Conservation (phyloP, 106 monocot genomes). For the Allium fistulosum region DNA sequence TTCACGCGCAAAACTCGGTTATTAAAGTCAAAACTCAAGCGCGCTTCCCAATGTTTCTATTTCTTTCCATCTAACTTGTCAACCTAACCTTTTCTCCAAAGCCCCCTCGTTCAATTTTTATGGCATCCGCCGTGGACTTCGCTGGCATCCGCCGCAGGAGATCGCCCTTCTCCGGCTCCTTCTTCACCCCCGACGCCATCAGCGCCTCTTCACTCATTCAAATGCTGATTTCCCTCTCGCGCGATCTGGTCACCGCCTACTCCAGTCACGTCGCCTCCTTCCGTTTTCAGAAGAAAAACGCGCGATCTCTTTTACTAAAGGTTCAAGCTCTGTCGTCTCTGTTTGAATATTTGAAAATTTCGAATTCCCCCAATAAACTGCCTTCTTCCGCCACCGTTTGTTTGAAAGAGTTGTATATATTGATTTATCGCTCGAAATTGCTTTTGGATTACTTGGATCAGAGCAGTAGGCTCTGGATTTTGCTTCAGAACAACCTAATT, state of each 20-base stretch:
- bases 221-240: constrained; percentile 21
- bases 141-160: constrained; percentile 27
- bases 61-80: not conserved
- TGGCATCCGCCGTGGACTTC: constrained; percentile 20
- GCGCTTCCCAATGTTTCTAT: not conserved
- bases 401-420: constrained; percentile 80
- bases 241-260: constrained; percentile 21
- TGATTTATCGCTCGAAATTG: constrained; percentile 44
- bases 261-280: not conserved
- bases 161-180: constrained; percentile 47
- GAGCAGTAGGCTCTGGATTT: constrained; percentile 52
- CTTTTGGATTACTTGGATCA: constrained; percentile 71
- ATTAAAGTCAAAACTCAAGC: not conserved
- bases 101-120: not conserved
- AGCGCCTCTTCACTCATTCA: constrained; percentile 34
- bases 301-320: constrained; percentile 37
- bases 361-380: not conserved
- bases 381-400: constrained; percentile 43
- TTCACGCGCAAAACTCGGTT: too few species aligned
- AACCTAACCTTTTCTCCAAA: not conserved
- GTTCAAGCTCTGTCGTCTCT: constrained; percentile 31
- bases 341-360: constrained; percentile 28
- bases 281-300: constrained; percentile 40
- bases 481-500: constrained; percentile 46
- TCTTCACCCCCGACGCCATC: constrained; percentile 53